Conservation (phyloP, 345 rosid genomes). For the Rhodomyrtus tomentosa region DNA sequence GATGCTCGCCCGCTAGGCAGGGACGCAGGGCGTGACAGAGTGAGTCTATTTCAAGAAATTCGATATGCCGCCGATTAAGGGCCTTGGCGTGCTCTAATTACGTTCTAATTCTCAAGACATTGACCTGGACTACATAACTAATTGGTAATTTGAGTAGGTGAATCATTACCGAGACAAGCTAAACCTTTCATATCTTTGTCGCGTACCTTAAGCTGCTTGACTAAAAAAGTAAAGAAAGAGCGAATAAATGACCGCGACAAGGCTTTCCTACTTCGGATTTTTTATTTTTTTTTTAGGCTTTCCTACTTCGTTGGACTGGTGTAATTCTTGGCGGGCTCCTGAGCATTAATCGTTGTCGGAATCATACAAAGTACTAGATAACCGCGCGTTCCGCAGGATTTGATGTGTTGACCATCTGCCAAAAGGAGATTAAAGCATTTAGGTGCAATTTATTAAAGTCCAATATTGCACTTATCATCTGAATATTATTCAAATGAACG, state of each 20-base stretch:
- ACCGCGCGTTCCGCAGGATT: background rate
- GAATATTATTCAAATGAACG: background rate
- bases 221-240: background rate
- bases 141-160: background rate
- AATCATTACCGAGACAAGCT: background rate
- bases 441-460: background rate
- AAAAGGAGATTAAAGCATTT: background rate
- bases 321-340: background rate
- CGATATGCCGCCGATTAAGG: too few relatives aligned
- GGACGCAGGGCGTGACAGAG: too few relatives aligned
- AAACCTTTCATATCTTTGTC: background rate
- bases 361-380: background rate
- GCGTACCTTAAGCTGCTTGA: background rate
- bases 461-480: background rate
- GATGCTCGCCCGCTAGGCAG: too few relatives aligned
- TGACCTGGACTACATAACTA: too few relatives aligned
- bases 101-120: too few relatives aligned
- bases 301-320: too few relatives aligned
- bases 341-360: background rate
- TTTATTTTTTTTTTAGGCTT: too few relatives aligned
- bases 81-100: too few relatives aligned
- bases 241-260: background rate
- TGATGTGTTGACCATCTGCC: background rate
- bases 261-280: background rate
- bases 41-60: too few relatives aligned